Evolutionary conservation across 257 asterid species (phyloP).

Genomic region (Agastache rugosa): DNA sequence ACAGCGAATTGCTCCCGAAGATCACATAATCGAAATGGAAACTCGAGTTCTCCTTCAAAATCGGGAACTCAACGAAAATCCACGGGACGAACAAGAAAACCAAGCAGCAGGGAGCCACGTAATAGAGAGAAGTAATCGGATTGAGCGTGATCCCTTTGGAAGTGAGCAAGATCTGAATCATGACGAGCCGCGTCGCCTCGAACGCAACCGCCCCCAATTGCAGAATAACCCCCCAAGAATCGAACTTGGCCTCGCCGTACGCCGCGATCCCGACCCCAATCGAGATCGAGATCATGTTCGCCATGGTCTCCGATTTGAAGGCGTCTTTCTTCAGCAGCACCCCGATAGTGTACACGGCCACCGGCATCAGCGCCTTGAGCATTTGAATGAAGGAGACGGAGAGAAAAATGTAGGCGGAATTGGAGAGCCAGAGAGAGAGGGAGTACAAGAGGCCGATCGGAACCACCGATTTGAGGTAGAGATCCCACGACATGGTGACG

Average conservation of each 20-base stretch:
- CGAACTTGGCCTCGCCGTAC: constrained; percentile 72
- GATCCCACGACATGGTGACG: constrained; percentile 64
- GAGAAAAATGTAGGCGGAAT: constrained; percentile 72
- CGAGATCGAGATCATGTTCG: constrained; percentile 70
- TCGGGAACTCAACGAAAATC: constrained; percentile 62
- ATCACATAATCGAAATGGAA: constrained; percentile 58
- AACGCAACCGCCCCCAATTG: constrained; percentile 73
- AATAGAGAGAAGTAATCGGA: constrained; percentile 68
- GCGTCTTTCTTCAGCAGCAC: constrained; percentile 54
- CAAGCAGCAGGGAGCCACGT: constrained; percentile 73
- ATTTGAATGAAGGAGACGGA: constrained; percentile 76
- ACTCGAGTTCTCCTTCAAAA: constrained; percentile 62
- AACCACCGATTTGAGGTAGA: constrained; percentile 65
- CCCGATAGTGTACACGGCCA: constrained; percentile 66
- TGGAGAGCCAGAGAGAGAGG: constrained; percentile 66
- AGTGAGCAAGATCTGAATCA: constrained; percentile 70
- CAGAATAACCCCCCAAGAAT: constrained; percentile 64
- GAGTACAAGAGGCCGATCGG: constrained; percentile 69
- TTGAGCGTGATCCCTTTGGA: constrained; percentile 63
- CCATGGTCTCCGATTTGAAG: constrained; percentile 59
- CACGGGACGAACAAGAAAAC: constrained; percentile 62
- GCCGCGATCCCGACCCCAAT: constrained; percentile 80
- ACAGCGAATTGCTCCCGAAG: constrained; percentile 67
- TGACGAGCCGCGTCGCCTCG: constrained; percentile 70
- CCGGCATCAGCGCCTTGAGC: constrained; percentile 81